Base-by-base conservation (phyloP, 1,284 basidiomycete genomes). In the Irpex sp. region DNA sequence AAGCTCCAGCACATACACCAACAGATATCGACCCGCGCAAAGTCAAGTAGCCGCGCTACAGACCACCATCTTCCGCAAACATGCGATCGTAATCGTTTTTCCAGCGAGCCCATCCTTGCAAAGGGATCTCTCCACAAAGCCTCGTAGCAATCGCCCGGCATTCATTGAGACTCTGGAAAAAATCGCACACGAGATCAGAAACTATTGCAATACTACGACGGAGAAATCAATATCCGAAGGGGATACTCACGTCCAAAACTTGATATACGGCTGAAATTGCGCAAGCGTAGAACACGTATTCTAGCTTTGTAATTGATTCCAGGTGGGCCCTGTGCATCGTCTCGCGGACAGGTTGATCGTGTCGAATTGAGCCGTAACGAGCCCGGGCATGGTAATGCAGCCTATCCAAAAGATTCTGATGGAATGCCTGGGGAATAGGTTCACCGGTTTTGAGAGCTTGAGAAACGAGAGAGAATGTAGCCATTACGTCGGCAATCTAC, bases 201-300 rank as follows among this genome's bases (percentile, higher is more conserved):
- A 26, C 21, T 26, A 26, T 26, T 26, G 21, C 21, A 26, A 26
- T 26, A 26, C 21, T 26, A 26, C 21, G 21, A 26, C 21, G 21
- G 21, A 26, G 21, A 26, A 26, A 26, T 26, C 21, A 26, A 26
- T 26, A 38, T 19, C 6, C 13, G 26, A 31, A 47, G 15, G 21
- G 21, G 21, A 48, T n/a, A 72, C 79, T 66, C 62, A 82, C 82
- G 62, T 72, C 65, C 2, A 81, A 69, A 54, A 82, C 66, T 64
- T 82, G 79, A 62, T 79, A 78, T 5, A 82, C 78, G 1, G 79
- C 77, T 19, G 81, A 73, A 36, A 83, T 72, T 0, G 78, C 79
- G 4, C 78, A 75, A 2, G 82, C 78, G 66, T 82, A 82, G 66
- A 77, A 78, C 74, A 82, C 79, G 63, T 78, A 82, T 34, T 81